Evolutionary conservation across 1,139 yeast species (phyloP).

Genomic region (Debaryomyces sp.): DNA sequence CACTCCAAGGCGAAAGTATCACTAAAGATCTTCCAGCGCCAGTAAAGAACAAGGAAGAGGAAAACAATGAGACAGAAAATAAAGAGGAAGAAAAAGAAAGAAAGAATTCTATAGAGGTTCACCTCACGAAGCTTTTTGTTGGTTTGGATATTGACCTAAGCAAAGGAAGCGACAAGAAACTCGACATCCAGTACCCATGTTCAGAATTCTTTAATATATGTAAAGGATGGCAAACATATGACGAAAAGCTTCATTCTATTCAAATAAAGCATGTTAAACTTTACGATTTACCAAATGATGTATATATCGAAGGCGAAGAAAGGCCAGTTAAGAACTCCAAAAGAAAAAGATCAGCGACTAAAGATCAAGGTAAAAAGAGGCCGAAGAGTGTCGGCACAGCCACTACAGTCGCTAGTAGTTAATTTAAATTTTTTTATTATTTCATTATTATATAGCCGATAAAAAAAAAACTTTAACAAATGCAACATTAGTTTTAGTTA

Average conservation of each 20-base stretch:
- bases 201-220: conserved; percentile 83
- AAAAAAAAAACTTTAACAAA: neutral
- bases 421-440: neutral
- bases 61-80: conserved; percentile 9
- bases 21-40: conserved; percentile 10
- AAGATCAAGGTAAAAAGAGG: conserved; percentile 16
- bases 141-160: conserved; percentile 69
- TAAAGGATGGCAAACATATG: conserved; percentile 68
- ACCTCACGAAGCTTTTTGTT: conserved; percentile 75
- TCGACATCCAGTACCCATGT: conserved; percentile 91
- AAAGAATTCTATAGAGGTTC: conserved; percentile 36
- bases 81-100: conserved; percentile 12
- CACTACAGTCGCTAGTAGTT: conserved; percentile 13
- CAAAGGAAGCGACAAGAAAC: conserved; percentile 55
- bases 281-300: conserved; percentile 82
- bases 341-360: conserved; percentile 21
- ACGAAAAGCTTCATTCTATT: conserved; percentile 60
- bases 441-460: neutral
- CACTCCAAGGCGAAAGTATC: conserved; percentile 41
- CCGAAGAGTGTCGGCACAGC: conserved; percentile 20
- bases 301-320: conserved; percentile 75
- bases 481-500: neutral
- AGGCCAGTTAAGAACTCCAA: conserved; percentile 64
- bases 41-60: conserved; percentile 3
- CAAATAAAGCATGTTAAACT: conserved; percentile 77